These are phyloP conservation scores for Tuber borchii DNA, from an alignment of 495 filamentous ascomycete genomes.

Conservation along the genomic window DNA sequence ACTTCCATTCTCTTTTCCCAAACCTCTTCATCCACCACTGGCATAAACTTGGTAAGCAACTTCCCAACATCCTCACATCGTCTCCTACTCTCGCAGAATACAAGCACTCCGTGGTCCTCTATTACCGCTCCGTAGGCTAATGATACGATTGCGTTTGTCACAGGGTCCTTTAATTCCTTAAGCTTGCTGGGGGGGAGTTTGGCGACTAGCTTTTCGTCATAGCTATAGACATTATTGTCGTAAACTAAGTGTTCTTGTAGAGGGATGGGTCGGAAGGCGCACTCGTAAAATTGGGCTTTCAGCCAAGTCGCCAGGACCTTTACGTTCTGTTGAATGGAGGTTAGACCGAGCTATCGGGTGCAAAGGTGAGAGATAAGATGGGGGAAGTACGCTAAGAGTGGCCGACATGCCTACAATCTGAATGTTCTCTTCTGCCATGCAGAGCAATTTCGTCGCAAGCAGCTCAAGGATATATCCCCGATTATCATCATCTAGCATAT, in stretches of 20 bases:
- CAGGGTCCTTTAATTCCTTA: slow-evolving; percentile 57
- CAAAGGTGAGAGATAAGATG: slow-evolving; percentile 13
- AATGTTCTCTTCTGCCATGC: slow-evolving; percentile 57
- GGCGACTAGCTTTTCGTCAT: slow-evolving; percentile 50
- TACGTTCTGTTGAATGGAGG: slow-evolving; percentile 53
- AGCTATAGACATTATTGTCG: slow-evolving; percentile 59
- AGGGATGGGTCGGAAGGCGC: slow-evolving; percentile 65
- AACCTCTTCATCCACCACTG: slow-evolving; percentile 49
- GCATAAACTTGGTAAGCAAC: slow-evolving; percentile 59
- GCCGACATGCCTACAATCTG: slow-evolving; percentile 83
- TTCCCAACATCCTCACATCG: slow-evolving; percentile 29
- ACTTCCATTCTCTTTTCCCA: slow-evolving; percentile 59
- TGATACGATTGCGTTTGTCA: slow-evolving; percentile 63
- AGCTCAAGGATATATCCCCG: slow-evolving; percentile 77
- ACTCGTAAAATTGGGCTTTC: slow-evolving; percentile 63
- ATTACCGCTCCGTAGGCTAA: slow-evolving; percentile 60
- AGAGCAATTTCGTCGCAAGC: slow-evolving; percentile 69
- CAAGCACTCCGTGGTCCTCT: slow-evolving; percentile 63
- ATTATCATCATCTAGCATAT: slow-evolving; percentile 74
- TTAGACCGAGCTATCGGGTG: background rate
- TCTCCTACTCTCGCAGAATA: slow-evolving; percentile 68
- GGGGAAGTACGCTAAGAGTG: slow-evolving; percentile 55
- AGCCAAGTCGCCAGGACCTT: slow-evolving; percentile 65
- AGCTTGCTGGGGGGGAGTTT: slow-evolving; percentile 44
- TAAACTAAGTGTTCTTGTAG: slow-evolving; percentile 72